Base-by-base conservation (phyloP, 2,329 filamentous ascomycete genomes). In the Colletotrichum eremochloae region DNA sequence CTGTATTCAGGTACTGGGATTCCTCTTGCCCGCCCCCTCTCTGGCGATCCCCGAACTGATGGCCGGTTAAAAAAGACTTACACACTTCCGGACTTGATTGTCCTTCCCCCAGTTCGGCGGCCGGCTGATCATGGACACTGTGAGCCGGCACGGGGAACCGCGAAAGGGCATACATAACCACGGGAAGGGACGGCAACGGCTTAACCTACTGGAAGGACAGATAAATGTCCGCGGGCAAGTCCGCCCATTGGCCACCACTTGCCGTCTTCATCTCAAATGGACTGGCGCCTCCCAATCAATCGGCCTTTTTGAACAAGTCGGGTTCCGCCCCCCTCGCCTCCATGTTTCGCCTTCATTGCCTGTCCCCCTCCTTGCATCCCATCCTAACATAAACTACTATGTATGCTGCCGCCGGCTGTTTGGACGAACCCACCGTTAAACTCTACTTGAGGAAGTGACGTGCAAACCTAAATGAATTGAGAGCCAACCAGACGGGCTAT, bases 381-480 rank as follows among this genome's bases (percentile, higher is more conserved):
- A 24, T 42, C 12, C 50, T 15, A 55, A 12, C 44, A 8, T 48
- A 48, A n/a, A 48, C 46, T 24, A 12, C 46, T 48, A 48, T 48
- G 46, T 48, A 12, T 48, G 46, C 20, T 42, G 36, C 9, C 20
- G 48, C n/a, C 48, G 33, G 36, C 18, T 20, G 61, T 46, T 60
- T 55, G 50, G 60, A 68, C 55, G 70, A 72, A 60, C 69, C 60
- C 44, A 40, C 46, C 61, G 5, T 46, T 8, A 62, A 72, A 64
- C 61, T 72, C 44, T 72, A 72, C 70, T 65, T 50, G 65, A 68
- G 44, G 53, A 63, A 15, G 58, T 64, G 65, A 63, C 69, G 55
- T 50, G 53, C 38, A 71, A 52, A 48, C 57, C 57, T 53, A 68
- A 68, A 71, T 44, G 42, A 52, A 52, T 61, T 15, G 31, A n/a